phyloP scores from a whole-genome alignment of 345 rosid species.

The Cardiospermum halicacabum region DNA sequence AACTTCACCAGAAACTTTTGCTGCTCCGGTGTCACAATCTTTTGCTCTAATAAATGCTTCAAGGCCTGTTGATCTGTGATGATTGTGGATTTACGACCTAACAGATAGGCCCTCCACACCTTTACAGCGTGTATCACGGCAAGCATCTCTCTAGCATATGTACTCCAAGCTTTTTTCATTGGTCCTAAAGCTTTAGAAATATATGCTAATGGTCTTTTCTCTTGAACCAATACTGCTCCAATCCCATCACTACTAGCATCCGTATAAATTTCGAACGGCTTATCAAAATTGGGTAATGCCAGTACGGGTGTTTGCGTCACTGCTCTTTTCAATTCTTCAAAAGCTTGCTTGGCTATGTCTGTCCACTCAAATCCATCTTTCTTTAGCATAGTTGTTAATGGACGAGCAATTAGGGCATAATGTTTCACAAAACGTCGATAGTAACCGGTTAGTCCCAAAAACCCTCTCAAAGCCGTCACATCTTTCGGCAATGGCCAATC shows the following conservation, averaged over 20 bases:
- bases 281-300: neutral
- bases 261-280: neutral
- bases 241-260: neutral
- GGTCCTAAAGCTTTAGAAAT: neutral
- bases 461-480: too few species aligned
- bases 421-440: neutral
- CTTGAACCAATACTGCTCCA: too few species aligned
- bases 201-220: too few species aligned
- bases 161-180: neutral
- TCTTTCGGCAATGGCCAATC: too few species aligned
- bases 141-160: neutral
- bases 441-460: too few species aligned
- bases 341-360: neutral
- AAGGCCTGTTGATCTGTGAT: neutral
- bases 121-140: neutral
- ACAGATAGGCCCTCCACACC: neutral
- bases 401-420: too few species aligned
- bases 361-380: neutral
- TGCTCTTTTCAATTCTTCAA: neutral
- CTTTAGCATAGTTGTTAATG: neutral
- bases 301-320: neutral
- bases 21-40: neutral
- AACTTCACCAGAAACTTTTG: neutral
- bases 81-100: neutral
- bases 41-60: constrained; percentile 1